phyloP scores from a whole-genome alignment of 2,329 filamentous ascomycete genomes.

The Rhexocercosporidium sp. region DNA sequence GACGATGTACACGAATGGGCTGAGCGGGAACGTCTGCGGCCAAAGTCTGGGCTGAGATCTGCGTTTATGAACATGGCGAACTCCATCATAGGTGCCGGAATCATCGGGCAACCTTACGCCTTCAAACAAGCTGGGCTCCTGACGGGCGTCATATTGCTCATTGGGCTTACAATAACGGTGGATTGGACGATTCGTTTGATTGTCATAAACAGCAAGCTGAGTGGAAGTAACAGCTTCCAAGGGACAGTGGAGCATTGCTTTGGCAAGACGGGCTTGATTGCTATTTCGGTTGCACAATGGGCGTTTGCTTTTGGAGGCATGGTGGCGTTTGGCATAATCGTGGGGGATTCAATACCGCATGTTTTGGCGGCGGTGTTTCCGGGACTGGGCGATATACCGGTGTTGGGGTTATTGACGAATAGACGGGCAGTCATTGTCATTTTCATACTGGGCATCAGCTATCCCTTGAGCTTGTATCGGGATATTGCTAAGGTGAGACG shows the following conservation, averaged over 20 bases:
- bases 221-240: slow-evolving; percentile 92
- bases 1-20: slow-evolving; percentile 54
- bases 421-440: slow-evolving; percentile 85
- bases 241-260: slow-evolving; percentile 96
- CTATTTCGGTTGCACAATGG: slow-evolving; percentile 92
- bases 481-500: slow-evolving; percentile 89
- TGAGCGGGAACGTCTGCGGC: slow-evolving; percentile 63
- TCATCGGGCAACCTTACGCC: slow-evolving; percentile 92
- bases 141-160: slow-evolving; percentile 77
- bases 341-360: slow-evolving; percentile 94
- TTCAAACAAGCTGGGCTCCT: slow-evolving; percentile 88
- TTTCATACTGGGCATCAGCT: slow-evolving; percentile 85
- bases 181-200: slow-evolving; percentile 99
- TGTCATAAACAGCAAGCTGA: slow-evolving; percentile 96
- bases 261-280: slow-evolving; percentile 83
- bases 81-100: slow-evolving; percentile 85
- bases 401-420: slow-evolving; percentile 83
- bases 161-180: slow-evolving; percentile 80
- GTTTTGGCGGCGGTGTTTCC: slow-evolving; percentile 86
- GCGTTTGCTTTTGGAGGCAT: slow-evolving; percentile 98
- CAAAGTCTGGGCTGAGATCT: slow-evolving; percentile 82
- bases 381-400: slow-evolving; percentile 70
- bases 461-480: slow-evolving; percentile 88
- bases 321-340: slow-evolving; percentile 97
- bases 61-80: slow-evolving; percentile 99